These are phyloP conservation scores for Mycena vitilis DNA, from an alignment of 768 basidiomycete genomes.

Conservation along the genomic window DNA sequence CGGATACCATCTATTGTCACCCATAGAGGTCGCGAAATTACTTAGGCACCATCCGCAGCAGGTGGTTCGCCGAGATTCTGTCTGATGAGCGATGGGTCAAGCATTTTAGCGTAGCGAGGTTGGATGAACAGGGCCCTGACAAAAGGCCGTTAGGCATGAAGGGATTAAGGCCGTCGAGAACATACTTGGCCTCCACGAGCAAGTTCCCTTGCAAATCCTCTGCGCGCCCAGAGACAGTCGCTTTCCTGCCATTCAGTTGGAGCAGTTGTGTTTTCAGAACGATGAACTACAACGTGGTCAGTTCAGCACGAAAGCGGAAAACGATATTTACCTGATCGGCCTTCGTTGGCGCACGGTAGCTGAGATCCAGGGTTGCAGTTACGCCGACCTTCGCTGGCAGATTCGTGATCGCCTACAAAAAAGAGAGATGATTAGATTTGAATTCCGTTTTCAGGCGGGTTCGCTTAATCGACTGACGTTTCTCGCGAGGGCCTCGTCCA, in stretches of 20 bases:
- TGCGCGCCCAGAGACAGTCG: slow-evolving; percentile 4
- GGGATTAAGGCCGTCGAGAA: neutral
- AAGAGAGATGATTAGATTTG: neutral
- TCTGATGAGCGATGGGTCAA: neutral
- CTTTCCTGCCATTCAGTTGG: slow-evolving; percentile 16
- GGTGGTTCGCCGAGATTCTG: slow-evolving; percentile 10
- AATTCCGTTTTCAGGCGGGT: neutral
- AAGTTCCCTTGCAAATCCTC: slow-evolving; percentile 18
- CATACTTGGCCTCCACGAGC: slow-evolving; percentile 21
- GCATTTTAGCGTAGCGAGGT: slow-evolving; percentile 17
- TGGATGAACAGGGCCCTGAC: slow-evolving; percentile 19
- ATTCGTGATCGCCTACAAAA: slow-evolving; percentile 12
- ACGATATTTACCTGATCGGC: slow-evolving; percentile 16
- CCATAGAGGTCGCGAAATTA: neutral
- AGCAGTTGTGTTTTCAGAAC: slow-evolving; percentile 14
- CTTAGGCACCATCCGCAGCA: slow-evolving; percentile 2
- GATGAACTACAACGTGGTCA: slow-evolving; percentile 7
- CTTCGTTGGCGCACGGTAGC: slow-evolving; percentile 19
- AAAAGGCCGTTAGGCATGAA: neutral
- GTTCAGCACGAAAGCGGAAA: neutral
- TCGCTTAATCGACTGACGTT: slow-evolving; percentile 65
- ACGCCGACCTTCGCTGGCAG: slow-evolving; percentile 26
- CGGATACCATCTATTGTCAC: neutral
- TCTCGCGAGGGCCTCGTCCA: slow-evolving; percentile 88
- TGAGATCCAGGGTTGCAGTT: slow-evolving; percentile 14